Percentiles rank a stretch among this genome's conserved stretches.
These are phyloP conservation scores for Colletotrichum abscissum DNA, from an alignment of 2,329 filamentous ascomycete genomes.

Conservation along the genomic window DNA sequence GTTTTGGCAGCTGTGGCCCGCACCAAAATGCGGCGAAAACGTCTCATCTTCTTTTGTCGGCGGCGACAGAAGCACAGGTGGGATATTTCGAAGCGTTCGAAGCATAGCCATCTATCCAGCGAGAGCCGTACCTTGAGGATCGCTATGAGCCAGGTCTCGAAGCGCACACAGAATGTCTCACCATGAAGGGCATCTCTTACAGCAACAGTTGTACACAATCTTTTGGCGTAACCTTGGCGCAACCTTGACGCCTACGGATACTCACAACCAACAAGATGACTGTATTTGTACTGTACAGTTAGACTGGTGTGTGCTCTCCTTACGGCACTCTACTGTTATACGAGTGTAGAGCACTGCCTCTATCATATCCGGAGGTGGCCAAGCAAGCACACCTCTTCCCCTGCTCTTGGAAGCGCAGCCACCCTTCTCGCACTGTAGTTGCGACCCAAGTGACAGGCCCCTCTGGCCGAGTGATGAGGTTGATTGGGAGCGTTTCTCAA, in stretches of 20 bases:
- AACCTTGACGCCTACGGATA: background rate
- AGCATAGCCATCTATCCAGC: background rate
- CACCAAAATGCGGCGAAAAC: background rate
- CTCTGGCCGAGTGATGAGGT: background rate
- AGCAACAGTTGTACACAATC: slow-evolving; percentile 2
- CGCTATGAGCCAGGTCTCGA: slow-evolving; percentile 1
- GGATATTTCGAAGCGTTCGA: slow-evolving; percentile 2
- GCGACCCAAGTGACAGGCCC: slow-evolving; percentile 26
- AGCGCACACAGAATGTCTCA: slow-evolving; percentile 26
- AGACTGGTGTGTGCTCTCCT: background rate
- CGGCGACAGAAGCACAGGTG: slow-evolving; percentile 3
- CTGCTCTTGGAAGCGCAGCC: slow-evolving; percentile 1
- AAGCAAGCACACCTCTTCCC: slow-evolving; percentile 11
- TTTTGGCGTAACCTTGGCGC: background rate
- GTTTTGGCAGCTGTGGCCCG: background rate
- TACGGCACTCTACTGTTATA: background rate
- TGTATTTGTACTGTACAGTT: background rate
- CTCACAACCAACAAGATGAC: background rate
- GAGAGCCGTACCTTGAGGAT: background rate
- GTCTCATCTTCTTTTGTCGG: background rate
- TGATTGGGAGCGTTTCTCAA: slow-evolving; percentile 19
- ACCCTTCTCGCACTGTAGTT: slow-evolving; percentile 20
- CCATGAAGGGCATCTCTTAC: slow-evolving; percentile 17
- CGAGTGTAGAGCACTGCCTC: background rate
- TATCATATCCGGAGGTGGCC: background rate